phyloP scores from a whole-genome alignment of 768 basidiomycete species.

The Tylopilus rubrobrunneus region DNA sequence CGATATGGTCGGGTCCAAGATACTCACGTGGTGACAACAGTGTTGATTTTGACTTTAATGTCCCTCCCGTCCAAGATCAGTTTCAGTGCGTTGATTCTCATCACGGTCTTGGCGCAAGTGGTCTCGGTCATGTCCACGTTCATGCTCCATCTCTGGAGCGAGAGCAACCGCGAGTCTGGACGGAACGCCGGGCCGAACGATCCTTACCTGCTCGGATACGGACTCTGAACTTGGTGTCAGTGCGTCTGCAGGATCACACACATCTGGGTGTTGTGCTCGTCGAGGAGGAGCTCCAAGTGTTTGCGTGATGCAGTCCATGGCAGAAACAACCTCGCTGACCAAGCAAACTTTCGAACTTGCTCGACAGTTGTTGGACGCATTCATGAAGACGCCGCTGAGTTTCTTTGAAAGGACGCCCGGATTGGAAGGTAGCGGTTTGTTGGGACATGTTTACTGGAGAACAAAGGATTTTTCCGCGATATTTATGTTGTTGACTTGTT shows the following conservation, averaged over 20 bases:
- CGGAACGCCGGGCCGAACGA: constrained; percentile 53
- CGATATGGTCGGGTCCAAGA: no score
- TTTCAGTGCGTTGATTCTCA: constrained; percentile 63
- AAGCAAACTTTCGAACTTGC: neutral
- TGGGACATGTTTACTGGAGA: neutral
- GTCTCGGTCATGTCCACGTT: constrained; percentile 57
- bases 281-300: constrained; percentile 67
- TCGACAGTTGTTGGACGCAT: constrained; percentile 68
- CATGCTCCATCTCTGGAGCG: constrained; percentile 78
- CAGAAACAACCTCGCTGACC: neutral
- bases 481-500: no score
- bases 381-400: constrained; percentile 80
- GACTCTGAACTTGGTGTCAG: constrained; percentile 46
- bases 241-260: constrained; percentile 54
- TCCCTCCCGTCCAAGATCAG: constrained; percentile 66
- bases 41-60: no score
- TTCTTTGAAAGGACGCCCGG: constrained; percentile 79
- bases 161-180: constrained; percentile 65
- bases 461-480: constrained; percentile 75
- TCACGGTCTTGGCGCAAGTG: constrained; percentile 53
- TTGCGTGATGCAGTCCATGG: constrained; percentile 70
- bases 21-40: no score
- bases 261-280: constrained; percentile 76
- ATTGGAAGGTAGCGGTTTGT: constrained; percentile 58
- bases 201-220: constrained; percentile 60